Base-by-base conservation (phyloP, 2,329 filamentous ascomycete species). In the Alternaria consortialis region DNA sequence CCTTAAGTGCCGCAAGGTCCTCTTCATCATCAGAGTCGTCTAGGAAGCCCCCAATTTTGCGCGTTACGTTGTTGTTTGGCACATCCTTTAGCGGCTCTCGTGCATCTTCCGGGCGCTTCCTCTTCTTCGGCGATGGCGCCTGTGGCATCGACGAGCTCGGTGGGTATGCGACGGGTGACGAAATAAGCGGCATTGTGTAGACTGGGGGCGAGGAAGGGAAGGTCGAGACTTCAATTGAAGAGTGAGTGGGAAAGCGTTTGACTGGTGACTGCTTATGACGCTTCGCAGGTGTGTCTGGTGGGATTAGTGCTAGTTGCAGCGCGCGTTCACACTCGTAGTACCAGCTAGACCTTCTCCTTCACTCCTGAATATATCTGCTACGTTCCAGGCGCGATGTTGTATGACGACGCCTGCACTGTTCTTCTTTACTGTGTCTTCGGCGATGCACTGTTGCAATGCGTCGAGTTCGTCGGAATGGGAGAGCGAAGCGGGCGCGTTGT, bases 181-280 rank as follows among this genome's bases (percentile, higher is more conserved):
- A 89, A 39, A 85, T 82, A 37, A 84, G 82, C 27, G 86, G 79
- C 87, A 91, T 90, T 56, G 84, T 85, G 83, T 83, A 72, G 69
- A 66, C 73, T n/a, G 84, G 87, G 39, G 82, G 80, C 29, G 82
- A 84, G 1, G 80, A 82, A 12, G 77, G 74, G 11, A 73, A 59
- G 4, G 36, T 51, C 4, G 23, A 20, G 5, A 20, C 56, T 37
- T 66, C 50, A 55, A 63, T 58, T 56, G 67, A 63, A 58, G 61
- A 67, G 8, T 59, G 56, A 2, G 62, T 59, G 15, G 58, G 43
- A 11, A 69, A 61, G 9, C 47, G 56, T 52, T 66, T 53, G 29
- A 58, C 29, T 13, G 51, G 53, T 13, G 57, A 56, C 12, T 61
- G 52, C 34, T 62, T 65, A 15, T 61, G 63, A 25, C 63, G 62